Evolutionary conservation across 208 protist species (phyloP), one percentile per base, ranked within the genome.

Genomic region (Borovskyia barvae): DNA sequence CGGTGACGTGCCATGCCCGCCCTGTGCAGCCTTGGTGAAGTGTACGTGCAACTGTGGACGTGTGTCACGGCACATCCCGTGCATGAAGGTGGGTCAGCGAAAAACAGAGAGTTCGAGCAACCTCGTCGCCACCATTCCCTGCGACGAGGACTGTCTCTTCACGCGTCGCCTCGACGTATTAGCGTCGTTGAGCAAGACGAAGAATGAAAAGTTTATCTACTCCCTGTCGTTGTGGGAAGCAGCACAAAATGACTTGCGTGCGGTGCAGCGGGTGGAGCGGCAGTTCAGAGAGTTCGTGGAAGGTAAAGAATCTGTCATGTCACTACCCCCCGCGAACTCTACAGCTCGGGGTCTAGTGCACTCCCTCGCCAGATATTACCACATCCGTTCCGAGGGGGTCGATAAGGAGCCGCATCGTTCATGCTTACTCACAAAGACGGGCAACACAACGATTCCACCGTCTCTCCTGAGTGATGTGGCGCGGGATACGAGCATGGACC

Each of bases 211-310:
- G 24, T 67, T 75, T 28, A 53, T 76, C 14, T 93, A 87, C 53
- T 90, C 82, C 5, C 49, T 78, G 14, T 45, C 55, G n/a, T 70
- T 93, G 24, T 93, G 86, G 86, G 63, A 80, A 3, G 17, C 35
- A 17, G 71, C 72, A 1, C 36, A 50, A 15, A 28, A 40, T 9
- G 60, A 75, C 51, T 17, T 22, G 24, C 42, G 22, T 15, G 42
- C 47, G 25, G 56, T 90, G 42, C 28, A 64, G 52, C 47, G 63
- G 52, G 50, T 67, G 15, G 86, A 93, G 62, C 48, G 67, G 11
- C 53, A 68, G 37, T 55, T 93, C 4, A 49, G 63, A 0, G 47
- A 39, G 11, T 93, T 93, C 59, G 40, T 80, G 14, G 43, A 58
- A 5, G 64, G 66, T n/a, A 59, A 17, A 3, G 65, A 65, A 12